phyloP scores from a whole-genome alignment of 352 stramenopile genomes.

The Phytophthora cactorum region DNA sequence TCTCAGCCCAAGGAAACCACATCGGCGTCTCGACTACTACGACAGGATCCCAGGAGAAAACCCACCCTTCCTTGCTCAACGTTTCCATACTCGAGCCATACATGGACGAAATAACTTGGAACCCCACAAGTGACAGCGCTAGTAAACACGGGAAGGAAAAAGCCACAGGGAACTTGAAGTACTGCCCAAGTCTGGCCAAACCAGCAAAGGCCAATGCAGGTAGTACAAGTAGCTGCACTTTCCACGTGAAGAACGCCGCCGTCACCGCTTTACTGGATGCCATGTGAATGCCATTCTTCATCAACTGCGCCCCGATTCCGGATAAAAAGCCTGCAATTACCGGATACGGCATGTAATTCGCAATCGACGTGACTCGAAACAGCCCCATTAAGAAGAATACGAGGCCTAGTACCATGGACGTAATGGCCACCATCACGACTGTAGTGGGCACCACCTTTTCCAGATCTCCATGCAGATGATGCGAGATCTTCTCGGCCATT shows the following conservation, averaged over 20 bases:
- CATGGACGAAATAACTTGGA: constrained; percentile 52
- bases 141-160: constrained; percentile 80
- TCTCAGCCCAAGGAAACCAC: constrained; percentile 80
- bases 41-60: constrained; percentile 70
- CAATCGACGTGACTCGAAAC: constrained; percentile 76
- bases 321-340: constrained; percentile 86
- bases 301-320: constrained; percentile 76
- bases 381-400: constrained; percentile 77
- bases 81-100: constrained; percentile 45
- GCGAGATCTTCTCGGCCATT: constrained; percentile 76
- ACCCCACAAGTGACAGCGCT: constrained; percentile 60
- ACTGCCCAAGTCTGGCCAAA: constrained; percentile 61
- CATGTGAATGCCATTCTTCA: constrained; percentile 86
- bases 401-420: constrained; percentile 64
- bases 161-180: constrained; percentile 67
- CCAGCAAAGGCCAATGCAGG: constrained; percentile 66
- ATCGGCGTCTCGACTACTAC: constrained; percentile 75
- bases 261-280: constrained; percentile 64
- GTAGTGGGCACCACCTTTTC: constrained; percentile 70
- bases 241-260: constrained; percentile 56
- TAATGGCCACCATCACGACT: constrained; percentile 74
- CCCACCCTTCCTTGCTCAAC: constrained; percentile 45
- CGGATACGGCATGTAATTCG: constrained; percentile 87
- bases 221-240: constrained; percentile 61
- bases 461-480: constrained; percentile 64